Evolutionary conservation across 768 basidiomycete genomes (phyloP), one percentile per base, ranked within the genome.

Genomic region (Pisolithus sp.): DNA sequence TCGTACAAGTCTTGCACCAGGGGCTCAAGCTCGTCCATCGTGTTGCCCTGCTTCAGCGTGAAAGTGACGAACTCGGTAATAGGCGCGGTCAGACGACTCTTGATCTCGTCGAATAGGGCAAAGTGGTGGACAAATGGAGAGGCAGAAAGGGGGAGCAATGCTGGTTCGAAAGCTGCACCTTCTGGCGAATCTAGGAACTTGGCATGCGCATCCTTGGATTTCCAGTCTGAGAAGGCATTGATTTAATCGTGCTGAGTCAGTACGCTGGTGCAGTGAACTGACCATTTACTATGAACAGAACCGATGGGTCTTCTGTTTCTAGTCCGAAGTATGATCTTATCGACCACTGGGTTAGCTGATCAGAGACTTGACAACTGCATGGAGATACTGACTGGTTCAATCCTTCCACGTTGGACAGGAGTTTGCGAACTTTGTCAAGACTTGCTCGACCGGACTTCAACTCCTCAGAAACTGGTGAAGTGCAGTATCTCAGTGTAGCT

Each of bases 21-120:
- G 7, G 56, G 56, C 23, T 56, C 43, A 13, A 68, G 46, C 34
- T 64, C 26, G 24, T 18, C 40, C 23, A 68, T 53, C 15, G 37
- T 40, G 0, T 59, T 53, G 46, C 52, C 64, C 36, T 60, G 46
- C 48, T 68, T 64, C 34, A 68, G 44, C n/a, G 62, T 56, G 48
- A 68, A 64, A 17, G 68, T 68, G 34, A 68, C 68, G 44, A 68
- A 66, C 59, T 70, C 67, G 8, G 67, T 68, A 56, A 57, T 57
- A 8, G 67, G 61, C 28, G 67, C 68, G 0, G 51, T 38, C 23
- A 68, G 53, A 9, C 59, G 47, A 9, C 50, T 54, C 4, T 51
- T 45, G 28, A 56, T 43, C 20, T 63, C 51, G 9, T 64, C 57
- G 26, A 68, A 69, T 43, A 59, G 28, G 30, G 58, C 60, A 48